These are phyloP conservation scores for Helicocarpus griseus DNA, from an alignment of 2,329 filamentous ascomycete genomes.

Conservation along the genomic window DNA sequence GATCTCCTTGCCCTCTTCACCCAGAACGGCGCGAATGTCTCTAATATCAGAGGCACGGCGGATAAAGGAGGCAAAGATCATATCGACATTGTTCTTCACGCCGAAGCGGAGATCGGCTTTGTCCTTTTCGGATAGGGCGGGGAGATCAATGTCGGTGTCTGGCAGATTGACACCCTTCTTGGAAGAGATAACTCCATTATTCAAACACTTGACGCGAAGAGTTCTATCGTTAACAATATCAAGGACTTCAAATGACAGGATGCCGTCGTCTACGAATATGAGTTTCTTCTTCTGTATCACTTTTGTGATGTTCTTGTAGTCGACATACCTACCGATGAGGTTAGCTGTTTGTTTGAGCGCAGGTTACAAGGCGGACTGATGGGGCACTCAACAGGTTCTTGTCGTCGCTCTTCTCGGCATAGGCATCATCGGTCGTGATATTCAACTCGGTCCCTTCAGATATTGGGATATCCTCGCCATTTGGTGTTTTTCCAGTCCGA, in stretches of 20 bases:
- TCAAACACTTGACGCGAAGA: constrained; percentile 74
- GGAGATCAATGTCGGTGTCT: constrained; percentile 96
- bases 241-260: constrained; percentile 90
- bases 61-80: constrained; percentile 98
- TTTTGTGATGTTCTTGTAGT: constrained; percentile 99
- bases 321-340: constrained; percentile 60
- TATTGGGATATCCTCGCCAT: constrained; percentile 70
- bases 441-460: constrained; percentile 74
- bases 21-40: constrained; percentile 84
- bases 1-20: constrained; percentile 85
- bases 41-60: constrained; percentile 86
- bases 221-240: constrained; percentile 83
- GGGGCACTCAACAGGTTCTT: constrained; percentile 65
- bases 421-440: constrained; percentile 93
- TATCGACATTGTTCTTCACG: constrained; percentile 97
- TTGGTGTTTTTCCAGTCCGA: constrained; percentile 65
- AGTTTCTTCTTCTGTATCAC: constrained; percentile 83
- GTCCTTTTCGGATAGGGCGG: constrained; percentile 96
- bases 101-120: constrained; percentile 87
- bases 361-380: constrained; percentile 27
- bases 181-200: constrained; percentile 98
- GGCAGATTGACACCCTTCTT: constrained; percentile 99
- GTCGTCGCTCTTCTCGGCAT: constrained; percentile 71
- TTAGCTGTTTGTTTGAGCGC: not conserved
- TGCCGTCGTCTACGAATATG: constrained; percentile 98